phyloP scores from a whole-genome alignment of 345 rosid species.

The Eutrema heterophyllum region DNA sequence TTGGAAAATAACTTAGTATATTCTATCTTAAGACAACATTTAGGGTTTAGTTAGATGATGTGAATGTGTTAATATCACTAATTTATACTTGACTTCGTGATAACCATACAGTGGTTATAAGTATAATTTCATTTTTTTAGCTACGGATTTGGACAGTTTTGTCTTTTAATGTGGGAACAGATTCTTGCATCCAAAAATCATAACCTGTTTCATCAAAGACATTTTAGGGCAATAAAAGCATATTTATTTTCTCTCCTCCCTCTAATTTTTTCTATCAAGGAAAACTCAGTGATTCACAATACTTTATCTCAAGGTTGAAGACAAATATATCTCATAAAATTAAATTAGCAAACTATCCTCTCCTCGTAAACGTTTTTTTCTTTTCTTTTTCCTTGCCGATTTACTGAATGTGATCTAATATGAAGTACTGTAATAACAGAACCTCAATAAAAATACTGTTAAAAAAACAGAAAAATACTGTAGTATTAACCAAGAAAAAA shows the following conservation, averaged over 20 bases:
- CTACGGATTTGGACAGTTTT: neutral
- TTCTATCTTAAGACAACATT: neutral
- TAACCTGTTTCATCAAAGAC: neutral
- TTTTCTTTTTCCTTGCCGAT: neutral
- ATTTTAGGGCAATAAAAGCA: constrained; percentile 13
- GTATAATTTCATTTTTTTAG: neutral
- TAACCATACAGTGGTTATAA: neutral
- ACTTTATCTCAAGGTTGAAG: neutral
- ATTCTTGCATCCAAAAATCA: constrained; percentile 12
- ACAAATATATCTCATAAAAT: neutral
- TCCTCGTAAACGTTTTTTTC: neutral
- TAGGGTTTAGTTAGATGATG: neutral
- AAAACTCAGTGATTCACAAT: neutral
- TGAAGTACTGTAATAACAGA: neutral
- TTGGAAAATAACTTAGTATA: neutral
- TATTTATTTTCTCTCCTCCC: neutral
- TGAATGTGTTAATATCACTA: neutral
- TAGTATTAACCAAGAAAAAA: neutral
- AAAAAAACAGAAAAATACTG: neutral
- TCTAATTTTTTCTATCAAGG: neutral
- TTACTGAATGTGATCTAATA: neutral
- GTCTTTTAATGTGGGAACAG: constrained; percentile 13
- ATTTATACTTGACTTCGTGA: neutral
- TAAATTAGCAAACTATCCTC: neutral
- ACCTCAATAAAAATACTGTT: too few relatives aligned